Percentiles rank a stretch among this genome's conserved stretches.
phyloP scores from a whole-genome alignment of 2,329 filamentous ascomycete genomes.

The Pseudogymnoascus sp. region DNA sequence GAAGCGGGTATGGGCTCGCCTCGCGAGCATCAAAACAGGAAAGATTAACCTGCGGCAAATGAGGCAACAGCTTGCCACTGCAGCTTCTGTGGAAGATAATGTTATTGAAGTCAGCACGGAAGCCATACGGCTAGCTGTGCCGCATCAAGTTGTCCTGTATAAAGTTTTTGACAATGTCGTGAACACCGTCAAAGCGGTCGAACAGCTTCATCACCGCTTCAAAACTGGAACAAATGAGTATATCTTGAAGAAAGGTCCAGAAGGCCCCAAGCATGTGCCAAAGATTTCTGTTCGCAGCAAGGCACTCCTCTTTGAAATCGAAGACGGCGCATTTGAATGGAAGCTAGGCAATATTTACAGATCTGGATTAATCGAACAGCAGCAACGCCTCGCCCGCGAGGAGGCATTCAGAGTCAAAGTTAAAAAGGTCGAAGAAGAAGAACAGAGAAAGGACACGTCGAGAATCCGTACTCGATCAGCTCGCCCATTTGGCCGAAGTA shows the following conservation, averaged over 20 bases:
- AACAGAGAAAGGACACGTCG: slow-evolving; percentile 44
- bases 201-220: slow-evolving; percentile 92
- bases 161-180: slow-evolving; percentile 88
- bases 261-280: slow-evolving; percentile 78
- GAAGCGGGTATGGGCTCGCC: slow-evolving; percentile 73
- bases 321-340: slow-evolving; percentile 96
- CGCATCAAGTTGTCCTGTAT: slow-evolving; percentile 84
- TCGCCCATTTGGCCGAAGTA: slow-evolving; percentile 25
- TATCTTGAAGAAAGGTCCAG: slow-evolving; percentile 74
- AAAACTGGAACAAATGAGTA: slow-evolving; percentile 82
- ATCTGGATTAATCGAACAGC: slow-evolving; percentile 78
- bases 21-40: slow-evolving; percentile 74
- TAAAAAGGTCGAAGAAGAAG: slow-evolving; percentile 72
- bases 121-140: slow-evolving; percentile 78
- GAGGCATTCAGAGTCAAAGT: slow-evolving; percentile 84
- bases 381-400: slow-evolving; percentile 79
- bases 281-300: slow-evolving; percentile 76
- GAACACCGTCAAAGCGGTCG: slow-evolving; percentile 76
- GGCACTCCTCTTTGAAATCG: slow-evolving; percentile 80
- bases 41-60: slow-evolving; percentile 74
- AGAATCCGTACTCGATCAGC: slow-evolving; percentile 48
- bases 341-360: slow-evolving; percentile 93
- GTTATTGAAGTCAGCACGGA: slow-evolving; percentile 79
- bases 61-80: slow-evolving; percentile 55
- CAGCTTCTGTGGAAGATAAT: slow-evolving; percentile 60